Evolutionary conservation across 2,329 filamentous ascomycete species (phyloP), one percentile per base, ranked within the genome.

Genomic region (Daldinia eschscholtzii): DNA sequence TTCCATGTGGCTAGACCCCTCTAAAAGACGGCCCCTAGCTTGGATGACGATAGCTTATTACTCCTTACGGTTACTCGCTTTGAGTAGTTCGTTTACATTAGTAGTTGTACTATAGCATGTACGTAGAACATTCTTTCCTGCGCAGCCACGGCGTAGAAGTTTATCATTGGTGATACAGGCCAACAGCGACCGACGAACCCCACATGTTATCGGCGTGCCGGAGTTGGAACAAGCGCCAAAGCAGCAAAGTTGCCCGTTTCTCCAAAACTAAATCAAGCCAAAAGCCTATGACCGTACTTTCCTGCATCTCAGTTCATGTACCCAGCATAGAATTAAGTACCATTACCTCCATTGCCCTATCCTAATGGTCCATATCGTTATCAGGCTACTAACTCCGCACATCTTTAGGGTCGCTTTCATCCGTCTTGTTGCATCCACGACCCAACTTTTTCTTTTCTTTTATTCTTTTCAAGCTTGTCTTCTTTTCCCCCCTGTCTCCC

Each of bases 1-100:
- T n/a, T 67, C 53, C 33, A 58, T 52, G 63, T 60, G 67, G 57
- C 67, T 63, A 61, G 57, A 57, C 59, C 67, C 44, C 39, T 58
- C 63, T 23, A 63, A 46, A 62, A 41, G 30, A 35, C 37, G 30
- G 30, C 9, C 6, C 35, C 7, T 15, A 37, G 33, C 53, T 42
- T n/a, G 37, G 37, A 57, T 57, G 53, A 57, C 53, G 53, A 57
- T 57, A 57, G 52, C 44, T 46, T 66, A 60, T 68, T 70, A 65
- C 68, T 64, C 65, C 35, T 62, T 70, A 18, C 48, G 52, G 65
- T 65, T 68, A 68, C 57, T 64, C 10, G 10, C 33, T 9, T 35
- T n/a, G 12, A 12, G 3, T 10, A 52, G 23, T 10, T 33, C n/a
- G 1, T 26, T 6, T 46, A 46, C 18, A 20, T 2, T 42, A 42